Evolutionary conservation across 768 basidiomycete species (phyloP).

Genomic region (Suillus occidentalis): DNA sequence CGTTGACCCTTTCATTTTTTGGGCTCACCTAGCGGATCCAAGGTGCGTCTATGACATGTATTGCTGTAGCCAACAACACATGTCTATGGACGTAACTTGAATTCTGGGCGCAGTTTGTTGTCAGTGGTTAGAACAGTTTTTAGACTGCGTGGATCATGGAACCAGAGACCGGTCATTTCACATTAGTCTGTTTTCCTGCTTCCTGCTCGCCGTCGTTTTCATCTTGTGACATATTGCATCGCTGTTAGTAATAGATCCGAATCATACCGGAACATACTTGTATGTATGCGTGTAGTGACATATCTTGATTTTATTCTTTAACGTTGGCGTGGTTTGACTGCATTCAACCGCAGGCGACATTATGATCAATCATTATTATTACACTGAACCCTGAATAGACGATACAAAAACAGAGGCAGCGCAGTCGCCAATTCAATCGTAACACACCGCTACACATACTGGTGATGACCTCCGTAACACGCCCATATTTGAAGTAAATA

Average conservation of each 20-base stretch:
- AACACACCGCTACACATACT: background rate
- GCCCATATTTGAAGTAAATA: background rate
- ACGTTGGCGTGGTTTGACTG: no score
- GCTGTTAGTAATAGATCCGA: background rate
- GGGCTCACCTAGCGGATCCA: background rate
- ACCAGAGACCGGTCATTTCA: background rate
- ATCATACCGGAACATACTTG: background rate
- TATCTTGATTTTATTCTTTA: background rate
- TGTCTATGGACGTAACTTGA: background rate
- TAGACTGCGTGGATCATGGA: background rate
- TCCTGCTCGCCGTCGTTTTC: background rate
- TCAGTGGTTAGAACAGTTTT: background rate
- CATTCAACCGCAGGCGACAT: background rate
- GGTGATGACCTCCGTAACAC: background rate
- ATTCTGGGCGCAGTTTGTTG: background rate
- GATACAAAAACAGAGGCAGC: background rate
- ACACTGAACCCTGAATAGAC: background rate
- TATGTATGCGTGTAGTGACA: background rate
- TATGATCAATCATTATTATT: background rate
- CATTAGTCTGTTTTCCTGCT: background rate
- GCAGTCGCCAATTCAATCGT: background rate
- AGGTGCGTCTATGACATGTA: background rate
- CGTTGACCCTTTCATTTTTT: background rate
- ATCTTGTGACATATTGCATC: no score
- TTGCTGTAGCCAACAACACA: background rate